A percentile compares a stretch with the other conserved stretches of the same genome.
phyloP scores from a whole-genome alignment of 805 yeast species.

The Candida pini region DNA sequence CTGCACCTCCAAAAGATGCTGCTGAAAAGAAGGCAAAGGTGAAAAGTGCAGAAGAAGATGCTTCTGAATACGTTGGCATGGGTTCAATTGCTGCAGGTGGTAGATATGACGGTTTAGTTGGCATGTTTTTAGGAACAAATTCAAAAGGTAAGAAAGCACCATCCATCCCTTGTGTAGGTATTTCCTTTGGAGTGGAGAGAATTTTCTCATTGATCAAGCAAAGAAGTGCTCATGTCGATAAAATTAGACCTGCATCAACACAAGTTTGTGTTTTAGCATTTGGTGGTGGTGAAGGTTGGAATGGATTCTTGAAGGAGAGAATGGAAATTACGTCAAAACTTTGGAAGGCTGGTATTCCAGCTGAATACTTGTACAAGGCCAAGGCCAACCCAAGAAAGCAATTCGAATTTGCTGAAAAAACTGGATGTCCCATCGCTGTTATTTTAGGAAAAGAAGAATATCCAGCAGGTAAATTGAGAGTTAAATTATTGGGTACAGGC shows the following conservation, averaged over 20 bases:
- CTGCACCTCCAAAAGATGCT: slow-evolving; percentile 91
- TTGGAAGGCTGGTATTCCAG: slow-evolving; percentile 85
- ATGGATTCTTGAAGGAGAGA: slow-evolving; percentile 86
- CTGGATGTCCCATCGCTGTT: slow-evolving; percentile 86
- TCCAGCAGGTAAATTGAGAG: slow-evolving; percentile 72
- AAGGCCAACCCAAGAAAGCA: slow-evolving; percentile 95
- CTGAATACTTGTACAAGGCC: slow-evolving; percentile 87
- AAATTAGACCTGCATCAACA: slow-evolving; percentile 77
- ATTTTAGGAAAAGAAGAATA: slow-evolving; percentile 95
- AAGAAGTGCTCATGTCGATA: slow-evolving; percentile 56
- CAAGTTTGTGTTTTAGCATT: slow-evolving; percentile 96
- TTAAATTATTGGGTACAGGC: slow-evolving; percentile 86
- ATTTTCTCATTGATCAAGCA: slow-evolving; percentile 84
- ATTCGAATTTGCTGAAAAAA: slow-evolving; percentile 94
- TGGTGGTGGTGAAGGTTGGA: slow-evolving; percentile 97
- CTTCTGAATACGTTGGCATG: slow-evolving; percentile 94
- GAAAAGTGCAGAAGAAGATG: slow-evolving; percentile 69
- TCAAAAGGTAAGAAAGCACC: slow-evolving; percentile 61
- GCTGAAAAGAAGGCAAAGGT: slow-evolving; percentile 48
- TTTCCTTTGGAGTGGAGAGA: slow-evolving; percentile 96
- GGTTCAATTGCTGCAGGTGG: slow-evolving; percentile 99
- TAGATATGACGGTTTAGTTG: slow-evolving; percentile 92
- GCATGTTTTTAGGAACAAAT: slow-evolving; percentile 85
- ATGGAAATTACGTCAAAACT: slow-evolving; percentile 76
- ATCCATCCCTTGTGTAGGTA: slow-evolving; percentile 94